phyloP scores from a whole-genome alignment of 1,284 basidiomycete species.

The Rhodotorula sp. region DNA sequence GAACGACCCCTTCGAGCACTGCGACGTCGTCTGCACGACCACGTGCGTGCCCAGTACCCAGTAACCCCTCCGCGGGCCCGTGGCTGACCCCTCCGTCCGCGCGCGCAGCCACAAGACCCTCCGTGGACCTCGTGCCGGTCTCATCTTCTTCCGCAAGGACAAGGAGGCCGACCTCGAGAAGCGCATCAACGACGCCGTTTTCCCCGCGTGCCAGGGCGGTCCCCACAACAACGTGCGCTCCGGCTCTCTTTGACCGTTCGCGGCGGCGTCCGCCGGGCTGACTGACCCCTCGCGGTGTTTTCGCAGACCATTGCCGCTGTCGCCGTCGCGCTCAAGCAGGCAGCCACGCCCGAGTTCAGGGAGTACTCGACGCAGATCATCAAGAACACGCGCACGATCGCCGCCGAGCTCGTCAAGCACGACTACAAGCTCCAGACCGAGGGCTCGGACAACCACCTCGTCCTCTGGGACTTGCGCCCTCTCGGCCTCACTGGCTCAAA shows the following conservation, averaged over 20 bases:
- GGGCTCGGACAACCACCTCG: slow-evolving; percentile 96
- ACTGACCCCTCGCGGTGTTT: not conserved
- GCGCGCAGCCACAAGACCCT: slow-evolving; percentile 83
- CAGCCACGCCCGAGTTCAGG: slow-evolving; percentile 84
- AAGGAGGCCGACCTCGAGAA: slow-evolving; percentile 84
- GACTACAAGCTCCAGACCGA: slow-evolving; percentile 91
- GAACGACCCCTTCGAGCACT: slow-evolving; percentile 91
- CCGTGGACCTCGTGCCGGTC: slow-evolving; percentile 93
- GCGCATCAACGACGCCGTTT: slow-evolving; percentile 95
- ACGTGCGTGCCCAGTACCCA: slow-evolving; percentile 56
- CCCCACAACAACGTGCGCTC: slow-evolving; percentile 81
- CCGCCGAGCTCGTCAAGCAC: slow-evolving; percentile 64
- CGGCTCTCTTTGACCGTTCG: slow-evolving; percentile 52
- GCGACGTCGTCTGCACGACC: slow-evolving; percentile 95
- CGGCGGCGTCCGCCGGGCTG: not conserved
- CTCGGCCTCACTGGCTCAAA: slow-evolving; percentile 94
- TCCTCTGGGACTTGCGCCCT: slow-evolving; percentile 91
- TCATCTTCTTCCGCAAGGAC: slow-evolving; percentile 99
- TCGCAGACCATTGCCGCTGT: slow-evolving; percentile 80
- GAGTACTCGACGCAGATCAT: slow-evolving; percentile 93
- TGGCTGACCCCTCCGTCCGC: not conserved
- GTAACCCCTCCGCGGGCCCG: too few relatives aligned
- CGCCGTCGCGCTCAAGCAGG: slow-evolving; percentile 93
- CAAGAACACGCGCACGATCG: slow-evolving; percentile 76
- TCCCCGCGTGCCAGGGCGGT: slow-evolving; percentile 99